Evolutionary conservation across 345 rosid species (phyloP).

Genomic region (Lumnitzera littorea): DNA sequence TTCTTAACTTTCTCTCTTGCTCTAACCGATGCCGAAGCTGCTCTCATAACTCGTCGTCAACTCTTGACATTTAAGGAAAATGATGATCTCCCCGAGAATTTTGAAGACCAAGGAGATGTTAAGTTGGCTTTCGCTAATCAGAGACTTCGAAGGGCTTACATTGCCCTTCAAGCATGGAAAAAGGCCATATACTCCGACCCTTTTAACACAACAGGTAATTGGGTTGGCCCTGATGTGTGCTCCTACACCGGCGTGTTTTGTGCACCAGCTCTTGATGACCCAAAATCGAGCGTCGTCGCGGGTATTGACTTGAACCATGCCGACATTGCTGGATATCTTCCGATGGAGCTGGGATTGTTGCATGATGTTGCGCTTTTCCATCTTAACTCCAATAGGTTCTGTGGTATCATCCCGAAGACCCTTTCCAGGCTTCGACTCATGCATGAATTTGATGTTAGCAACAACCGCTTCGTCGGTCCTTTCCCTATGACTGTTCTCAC

Average conservation of each 20-base stretch:
- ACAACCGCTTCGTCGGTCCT: slow-evolving; percentile 72
- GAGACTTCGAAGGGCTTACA: slow-evolving; percentile 56
- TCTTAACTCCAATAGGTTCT: slow-evolving; percentile 66
- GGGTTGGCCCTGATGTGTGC: slow-evolving; percentile 70
- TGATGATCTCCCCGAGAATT: slow-evolving; percentile 25
- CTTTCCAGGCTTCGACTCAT: slow-evolving; percentile 38
- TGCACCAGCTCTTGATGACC: slow-evolving; percentile 52
- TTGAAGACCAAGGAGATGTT: slow-evolving; percentile 26
- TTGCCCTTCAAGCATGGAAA: slow-evolving; percentile 76
- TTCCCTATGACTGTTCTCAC: slow-evolving; percentile 46
- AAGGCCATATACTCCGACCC: slow-evolving; percentile 75
- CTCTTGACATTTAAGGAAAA: slow-evolving; percentile 39
- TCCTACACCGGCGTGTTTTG: slow-evolving; percentile 66
- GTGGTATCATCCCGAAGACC: slow-evolving; percentile 68
- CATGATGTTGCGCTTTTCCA: slow-evolving; percentile 59
- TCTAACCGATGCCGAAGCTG: slow-evolving; percentile 42
- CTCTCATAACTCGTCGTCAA: slow-evolving; percentile 56
- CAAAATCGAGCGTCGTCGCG: slow-evolving; percentile 42
- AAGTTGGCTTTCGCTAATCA: slow-evolving; percentile 34
- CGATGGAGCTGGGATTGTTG: slow-evolving; percentile 56
- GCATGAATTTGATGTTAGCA: slow-evolving; percentile 80
- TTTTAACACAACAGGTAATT: slow-evolving; percentile 49
- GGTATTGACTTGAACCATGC: slow-evolving; percentile 71
- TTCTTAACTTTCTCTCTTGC: slow-evolving; percentile 28
- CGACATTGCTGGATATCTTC: slow-evolving; percentile 78